A percentile compares a stretch with the other conserved stretches of the same genome.
These are phyloP conservation scores for Monosporascus sp. DNA, from an alignment of 2,329 filamentous ascomycete genomes.

Conservation along the genomic window DNA sequence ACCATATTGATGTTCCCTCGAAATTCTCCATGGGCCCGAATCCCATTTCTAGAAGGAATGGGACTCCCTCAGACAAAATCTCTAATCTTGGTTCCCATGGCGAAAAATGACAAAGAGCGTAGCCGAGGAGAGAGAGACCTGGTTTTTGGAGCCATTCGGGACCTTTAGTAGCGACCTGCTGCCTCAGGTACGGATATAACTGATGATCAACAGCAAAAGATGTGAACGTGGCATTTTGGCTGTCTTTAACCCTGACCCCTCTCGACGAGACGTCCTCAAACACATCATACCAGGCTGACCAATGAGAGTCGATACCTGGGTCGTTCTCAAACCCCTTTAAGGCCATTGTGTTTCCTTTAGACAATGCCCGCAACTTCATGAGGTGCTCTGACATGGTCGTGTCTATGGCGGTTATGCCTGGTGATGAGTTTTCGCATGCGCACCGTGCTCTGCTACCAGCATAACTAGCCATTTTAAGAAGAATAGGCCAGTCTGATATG, in stretches of 20 bases:
- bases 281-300: neutral
- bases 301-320: neutral
- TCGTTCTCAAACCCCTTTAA: neutral
- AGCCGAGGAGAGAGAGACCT: neutral
- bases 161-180: neutral
- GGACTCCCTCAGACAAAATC: neutral
- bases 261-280: neutral
- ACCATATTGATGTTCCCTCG: neutral
- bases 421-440: neutral
- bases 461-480: neutral
- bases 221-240: neutral
- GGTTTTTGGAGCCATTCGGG: neutral
- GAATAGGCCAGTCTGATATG: neutral
- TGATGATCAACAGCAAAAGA: neutral
- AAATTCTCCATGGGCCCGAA: neutral
- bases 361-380: neutral
- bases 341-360: neutral
- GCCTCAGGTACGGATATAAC: neutral
- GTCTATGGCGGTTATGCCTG: conserved; percentile 7
- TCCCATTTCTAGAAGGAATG: neutral
- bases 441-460: neutral
- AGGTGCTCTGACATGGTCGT: conserved; percentile 1
- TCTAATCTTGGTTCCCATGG: too few species aligned
- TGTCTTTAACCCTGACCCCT: too few species aligned
- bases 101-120: neutral